Evolutionary conservation across 192 early-diverging fungal species (phyloP), one percentile per base, ranked within the genome.

Genomic region (Phlyctochytrium arcticum): DNA sequence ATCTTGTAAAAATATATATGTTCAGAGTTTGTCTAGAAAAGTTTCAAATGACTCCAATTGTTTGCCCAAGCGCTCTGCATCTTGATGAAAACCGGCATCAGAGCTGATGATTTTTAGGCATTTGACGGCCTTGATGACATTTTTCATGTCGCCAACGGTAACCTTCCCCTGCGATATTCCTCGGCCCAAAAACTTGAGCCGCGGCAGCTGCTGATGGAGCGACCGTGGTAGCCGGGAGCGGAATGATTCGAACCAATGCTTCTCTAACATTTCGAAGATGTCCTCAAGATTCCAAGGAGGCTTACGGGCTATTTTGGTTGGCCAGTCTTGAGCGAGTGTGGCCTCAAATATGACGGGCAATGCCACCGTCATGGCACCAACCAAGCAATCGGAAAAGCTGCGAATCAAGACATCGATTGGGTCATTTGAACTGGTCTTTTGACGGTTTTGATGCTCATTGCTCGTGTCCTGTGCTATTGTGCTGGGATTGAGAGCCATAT

Each of bases 261-360:
- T 21, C 17, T 48, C 31, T 2, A 62, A 19, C 21, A 62, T 31
- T 7, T 29, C 24, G 27, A 62, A 62, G 8, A 62, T 23, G 3
- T 62, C 60, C 0, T 26, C 30, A 8, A 62, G 46, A 17, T n/a
- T 19, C 60, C 60, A 62, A 1, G 60, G 60, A 44, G n/a, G 36
- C 57, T 35, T 36, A 15, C 42, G 19, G 7, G 37, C 31, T n/a
- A 37, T 5, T 33, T 5, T 37, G 5, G 27, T 57, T 30, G 7
- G 12, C 50, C 50, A 19, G 12, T 53, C 27, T n/a, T 29, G 17
- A 36, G 17, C 30, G 35, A 37, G 35, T 36, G 15, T 17, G 4
- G 17, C 17, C 17, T 57, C 17, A 37, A 36, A 32, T 19, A 57
- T 2, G 30, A 57, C 32, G 35, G 29, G n/a, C 30, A 57, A 49